Base-by-base conservation (phyloP, 2,329 filamentous ascomycete genomes). In the Claviceps sp. region DNA sequence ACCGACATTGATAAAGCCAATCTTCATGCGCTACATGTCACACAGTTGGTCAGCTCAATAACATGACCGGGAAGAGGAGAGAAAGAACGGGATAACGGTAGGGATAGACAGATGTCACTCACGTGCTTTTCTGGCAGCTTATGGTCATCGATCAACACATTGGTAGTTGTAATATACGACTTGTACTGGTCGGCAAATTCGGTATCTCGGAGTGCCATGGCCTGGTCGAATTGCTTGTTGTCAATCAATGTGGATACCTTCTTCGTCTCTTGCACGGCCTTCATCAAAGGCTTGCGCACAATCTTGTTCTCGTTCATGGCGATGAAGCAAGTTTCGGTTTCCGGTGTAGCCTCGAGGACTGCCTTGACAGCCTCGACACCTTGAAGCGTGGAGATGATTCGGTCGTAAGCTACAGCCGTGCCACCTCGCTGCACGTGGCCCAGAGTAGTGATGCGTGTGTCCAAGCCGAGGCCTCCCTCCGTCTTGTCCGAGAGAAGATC, bases 231-330 rank as follows among this genome's bases (percentile, higher is more conserved):
- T 59, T 97, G 84, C 64, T 89, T 90, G 51, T 76, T 80, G 24
- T 88, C 78, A 53, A 98, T 95, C 37, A 87, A 86, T 58, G 80
- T 78, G 14, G 89, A 81, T 0, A 97, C 88, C 52, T 86, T 78
- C 67, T 96, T 85, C 30, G 93, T 98, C 62, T 89, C 80, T 47
- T 80, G 73, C 11, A 98, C 93, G 1, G 93, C 90, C 64, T 95
- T 80, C 73, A 97, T 86, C 26, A 98, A 74, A 19, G 89, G 85
- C 60, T 90, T 89, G 52, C 90, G 82, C 57, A 89, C 83, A 64
- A 98, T 97, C 73, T 98, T 95, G 78, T 97, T 97, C 74, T 98
- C 93, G 57, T 85, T 90, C 59, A 98, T 90, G 60, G 89, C 90
- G 64, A 98, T 97, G 64, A 98, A 90, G 53, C 89, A 91, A 48